Evolutionary conservation across 768 basidiomycete genomes (phyloP).

Genomic region (Phlegmacium glaucopus): DNA sequence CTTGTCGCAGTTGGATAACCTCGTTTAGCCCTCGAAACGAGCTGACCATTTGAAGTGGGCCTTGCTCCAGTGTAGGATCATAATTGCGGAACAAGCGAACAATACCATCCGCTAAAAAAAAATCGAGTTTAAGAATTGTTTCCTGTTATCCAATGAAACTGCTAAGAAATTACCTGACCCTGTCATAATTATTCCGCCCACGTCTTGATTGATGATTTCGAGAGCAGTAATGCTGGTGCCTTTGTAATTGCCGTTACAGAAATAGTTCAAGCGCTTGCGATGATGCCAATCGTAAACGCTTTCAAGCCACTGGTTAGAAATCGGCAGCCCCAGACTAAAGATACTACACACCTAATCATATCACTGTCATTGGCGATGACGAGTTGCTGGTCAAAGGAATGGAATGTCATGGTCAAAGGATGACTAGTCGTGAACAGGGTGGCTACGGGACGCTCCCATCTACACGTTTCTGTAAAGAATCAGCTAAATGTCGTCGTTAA

Average conservation of each 20-base stretch:
- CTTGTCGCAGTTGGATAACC: constrained; percentile 67
- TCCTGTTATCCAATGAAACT: not conserved
- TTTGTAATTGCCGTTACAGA: constrained; percentile 84
- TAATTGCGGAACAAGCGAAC: constrained; percentile 93
- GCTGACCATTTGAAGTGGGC: constrained; percentile 87
- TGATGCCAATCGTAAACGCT: constrained; percentile 97
- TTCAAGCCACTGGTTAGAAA: constrained; percentile 2
- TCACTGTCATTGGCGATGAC: constrained; percentile 84
- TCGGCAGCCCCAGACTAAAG: not conserved
- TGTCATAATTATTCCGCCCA: constrained; percentile 84
- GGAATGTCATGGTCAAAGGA: constrained; percentile 81
- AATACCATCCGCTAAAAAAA: constrained; percentile 75
- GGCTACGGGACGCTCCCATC: constrained; percentile 73
- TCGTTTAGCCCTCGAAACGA: constrained; percentile 89
- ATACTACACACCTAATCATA: constrained; percentile 65
- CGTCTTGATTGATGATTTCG: constrained; percentile 93
- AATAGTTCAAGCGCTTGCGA: constrained; percentile 71
- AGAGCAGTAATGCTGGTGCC: constrained; percentile 85
- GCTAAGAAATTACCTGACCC: constrained; percentile 68
- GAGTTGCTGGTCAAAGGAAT: constrained; percentile 88
- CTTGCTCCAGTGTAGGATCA: constrained; percentile 66
- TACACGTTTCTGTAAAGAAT: constrained; percentile 43
- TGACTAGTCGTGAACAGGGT: constrained; percentile 56
- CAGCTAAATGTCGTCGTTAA: not conserved
- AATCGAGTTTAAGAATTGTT: not conserved